A percentile compares a stretch with the other conserved stretches of the same genome.
phyloP scores from a whole-genome alignment of 1,284 basidiomycete species.

The Tilletia walkeri region DNA sequence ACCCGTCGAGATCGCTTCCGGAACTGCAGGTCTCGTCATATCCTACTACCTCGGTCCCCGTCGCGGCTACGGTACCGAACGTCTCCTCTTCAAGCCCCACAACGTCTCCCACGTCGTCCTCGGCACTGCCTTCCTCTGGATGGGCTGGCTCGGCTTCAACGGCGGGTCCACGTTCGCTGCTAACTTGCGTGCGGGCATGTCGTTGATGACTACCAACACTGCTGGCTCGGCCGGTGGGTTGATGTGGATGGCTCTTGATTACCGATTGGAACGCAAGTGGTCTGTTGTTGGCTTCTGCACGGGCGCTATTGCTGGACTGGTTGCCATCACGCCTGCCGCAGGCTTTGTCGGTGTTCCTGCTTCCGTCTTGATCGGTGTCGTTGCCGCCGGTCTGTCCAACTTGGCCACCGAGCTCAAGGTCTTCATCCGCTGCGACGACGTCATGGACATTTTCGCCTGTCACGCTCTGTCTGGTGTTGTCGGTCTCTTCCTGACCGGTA shows the following conservation, averaged over 20 bases:
- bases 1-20: conserved; percentile 88
- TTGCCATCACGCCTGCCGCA: conserved; percentile 57
- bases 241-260: conserved; percentile 87
- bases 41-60: conserved; percentile 87
- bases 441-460: conserved; percentile 60
- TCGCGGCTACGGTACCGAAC: conserved; percentile 81
- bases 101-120: conserved; percentile 86
- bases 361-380: conserved; percentile 70
- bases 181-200: conserved; percentile 80
- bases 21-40: conserved; percentile 79
- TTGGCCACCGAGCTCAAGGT: conserved; percentile 77
- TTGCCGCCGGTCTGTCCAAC: conserved; percentile 76
- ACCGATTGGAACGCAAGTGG: conserved; percentile 78
- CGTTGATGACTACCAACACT: conserved; percentile 81
- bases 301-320: conserved; percentile 58
- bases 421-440: conserved; percentile 68
- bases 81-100: conserved; percentile 85
- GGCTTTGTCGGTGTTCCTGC: conserved; percentile 66
- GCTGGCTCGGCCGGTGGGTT: conserved; percentile 71
- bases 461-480: conserved; percentile 49
- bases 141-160: conserved; percentile 94
- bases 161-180: conserved; percentile 84
- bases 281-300: conserved; percentile 57
- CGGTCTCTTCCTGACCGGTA: conserved; percentile 53
- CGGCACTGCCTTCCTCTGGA: conserved; percentile 85